Evolutionary conservation across 176 grass and related monocot species (phyloP), one percentile per base, ranked within the genome.

Genomic region (Juncus inflexus): DNA sequence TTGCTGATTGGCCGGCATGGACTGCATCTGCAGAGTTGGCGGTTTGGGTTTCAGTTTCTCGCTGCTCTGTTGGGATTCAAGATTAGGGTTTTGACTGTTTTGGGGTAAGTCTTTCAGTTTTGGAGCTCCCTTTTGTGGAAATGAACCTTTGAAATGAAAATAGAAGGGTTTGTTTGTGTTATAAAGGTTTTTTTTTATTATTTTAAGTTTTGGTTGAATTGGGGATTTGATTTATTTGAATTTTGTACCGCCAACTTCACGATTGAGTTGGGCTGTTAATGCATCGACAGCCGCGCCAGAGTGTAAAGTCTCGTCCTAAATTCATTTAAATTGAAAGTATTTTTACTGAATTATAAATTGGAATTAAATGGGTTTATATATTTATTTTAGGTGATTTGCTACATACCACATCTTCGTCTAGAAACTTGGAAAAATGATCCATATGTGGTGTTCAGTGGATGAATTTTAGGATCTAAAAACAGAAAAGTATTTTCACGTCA

Each of bases 361-460:
- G 73, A 55, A 55, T 36, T 61, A 66, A 16, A 66, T 40, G 45
- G 3, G 5, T 53, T 37, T 28, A 8, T 14, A 72, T 41, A 53
- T 28, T 28, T 28, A 28, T 28, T 28, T 28, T 28, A 28, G 19
- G 64, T 35, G 37, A 61, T 74, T 74, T 49, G 35, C 7, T 57
- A 64, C 58, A 9, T n/a, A 91, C 87, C 85, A 83, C 92, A 69
- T 90, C 94, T 19, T 97, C 94, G 64, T 97, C 94, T 15, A 97
- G 77, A 19, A 97, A 82, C 88, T 86, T 89, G 77, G 89, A 80
- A 78, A 97, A 79, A 13, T 87, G 94, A 91, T 91, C 94, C 94
- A 97, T 96, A 9, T 58, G 54, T 8, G 41, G 38, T 40, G 12
- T 47, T 47, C 9, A 47, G 43, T 28, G 19, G 19, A 28, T 28